phyloP scores from a whole-genome alignment of 306 rosid genomes.

The Pyrus pyrifolia region DNA sequence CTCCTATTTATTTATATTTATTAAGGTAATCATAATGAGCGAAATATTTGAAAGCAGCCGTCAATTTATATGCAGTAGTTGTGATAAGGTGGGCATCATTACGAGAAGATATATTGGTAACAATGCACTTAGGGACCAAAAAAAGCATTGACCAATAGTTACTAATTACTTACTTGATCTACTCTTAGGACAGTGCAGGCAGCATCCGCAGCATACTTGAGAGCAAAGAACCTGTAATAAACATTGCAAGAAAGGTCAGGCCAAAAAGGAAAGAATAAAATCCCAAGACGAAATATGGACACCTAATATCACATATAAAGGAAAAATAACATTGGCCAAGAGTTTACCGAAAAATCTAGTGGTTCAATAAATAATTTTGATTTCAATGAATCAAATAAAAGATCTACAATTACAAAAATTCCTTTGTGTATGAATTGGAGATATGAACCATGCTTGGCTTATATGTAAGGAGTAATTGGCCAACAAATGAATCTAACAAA shows the following conservation, averaged over 20 bases:
- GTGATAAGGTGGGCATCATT: neutral
- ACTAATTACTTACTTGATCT: constrained; percentile 65
- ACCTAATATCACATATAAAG: neutral
- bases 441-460: neutral
- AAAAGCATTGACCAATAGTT: neutral
- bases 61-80: neutral
- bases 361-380: neutral
- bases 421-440: neutral
- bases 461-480: neutral
- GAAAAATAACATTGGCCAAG: neutral
- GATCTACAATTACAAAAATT: neutral
- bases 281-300: neutral
- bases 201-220: constrained; percentile 93
- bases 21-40: neutral
- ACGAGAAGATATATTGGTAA: neutral
- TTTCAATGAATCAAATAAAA: neutral
- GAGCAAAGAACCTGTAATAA: constrained; percentile 66
- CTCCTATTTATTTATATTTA: no score
- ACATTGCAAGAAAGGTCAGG: constrained; percentile 10
- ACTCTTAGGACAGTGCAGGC: constrained; percentile 93
- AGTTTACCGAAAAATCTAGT: neutral
- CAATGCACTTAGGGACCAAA: neutral
- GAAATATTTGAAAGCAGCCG: neutral
- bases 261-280: neutral
- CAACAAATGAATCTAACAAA: neutral